These are phyloP conservation scores for Aspergillus spinulosporus DNA, from an alignment of 2,329 filamentous ascomycete species.

Conservation along the genomic window DNA sequence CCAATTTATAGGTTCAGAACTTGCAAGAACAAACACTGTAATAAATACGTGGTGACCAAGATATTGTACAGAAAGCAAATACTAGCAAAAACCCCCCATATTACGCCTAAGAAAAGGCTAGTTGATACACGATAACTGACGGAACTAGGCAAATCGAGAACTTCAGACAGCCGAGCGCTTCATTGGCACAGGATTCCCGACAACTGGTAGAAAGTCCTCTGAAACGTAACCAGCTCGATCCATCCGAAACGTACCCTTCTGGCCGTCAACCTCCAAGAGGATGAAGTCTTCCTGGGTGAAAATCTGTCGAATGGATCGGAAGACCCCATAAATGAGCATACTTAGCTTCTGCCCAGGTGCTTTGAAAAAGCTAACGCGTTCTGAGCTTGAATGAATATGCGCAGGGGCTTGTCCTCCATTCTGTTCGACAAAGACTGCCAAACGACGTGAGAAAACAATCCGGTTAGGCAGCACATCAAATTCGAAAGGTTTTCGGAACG, in stretches of 20 bases:
- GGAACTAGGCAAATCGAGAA: neutral
- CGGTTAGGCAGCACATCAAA: constrained; percentile 37
- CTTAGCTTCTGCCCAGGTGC: constrained; percentile 35
- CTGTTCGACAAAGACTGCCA: constrained; percentile 33
- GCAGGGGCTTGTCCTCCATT: constrained; percentile 9
- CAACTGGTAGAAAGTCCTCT: constrained; percentile 32
- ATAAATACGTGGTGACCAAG: too few species aligned
- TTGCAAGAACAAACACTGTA: too few species aligned
- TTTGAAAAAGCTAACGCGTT: constrained; percentile 34
- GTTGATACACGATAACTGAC: constrained; percentile 4
- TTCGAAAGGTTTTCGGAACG: constrained; percentile 39
- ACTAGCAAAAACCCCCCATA: neutral
- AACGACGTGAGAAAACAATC: constrained; percentile 35
- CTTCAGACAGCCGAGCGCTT: constrained; percentile 5
- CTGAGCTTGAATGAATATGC: neutral
- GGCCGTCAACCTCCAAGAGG: constrained; percentile 38
- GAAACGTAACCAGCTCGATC: constrained; percentile 41
- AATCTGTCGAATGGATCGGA: constrained; percentile 39
- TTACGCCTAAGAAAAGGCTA: constrained; percentile 1
- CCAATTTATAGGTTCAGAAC: too few species aligned
- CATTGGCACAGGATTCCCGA: constrained; percentile 32
- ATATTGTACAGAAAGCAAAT: neutral
- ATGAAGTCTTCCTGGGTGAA: constrained; percentile 46
- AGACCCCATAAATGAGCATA: constrained; percentile 32
- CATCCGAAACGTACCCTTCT: constrained; percentile 38